phyloP scores from a whole-genome alignment of 1,284 basidiomycete species.

The Cryptococcus sp. region DNA sequence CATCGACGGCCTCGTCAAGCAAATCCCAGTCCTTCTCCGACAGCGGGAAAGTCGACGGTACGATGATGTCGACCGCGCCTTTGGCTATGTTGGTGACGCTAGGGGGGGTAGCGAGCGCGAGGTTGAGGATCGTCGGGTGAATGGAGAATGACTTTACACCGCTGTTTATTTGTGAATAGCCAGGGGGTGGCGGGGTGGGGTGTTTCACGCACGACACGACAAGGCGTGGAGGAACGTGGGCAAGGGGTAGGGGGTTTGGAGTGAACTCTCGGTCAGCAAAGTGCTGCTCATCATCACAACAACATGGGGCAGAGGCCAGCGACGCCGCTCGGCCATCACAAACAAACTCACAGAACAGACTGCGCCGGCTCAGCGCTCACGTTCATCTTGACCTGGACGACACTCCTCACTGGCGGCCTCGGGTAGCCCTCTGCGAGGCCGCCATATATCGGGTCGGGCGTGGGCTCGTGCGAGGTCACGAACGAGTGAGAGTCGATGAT shows the following conservation, averaged over 20 bases:
- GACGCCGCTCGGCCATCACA: neutral
- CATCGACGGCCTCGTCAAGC: slow-evolving; percentile 67
- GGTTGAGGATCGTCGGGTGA: slow-evolving; percentile 36
- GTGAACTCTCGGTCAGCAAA: no score
- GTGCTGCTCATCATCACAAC: no score
- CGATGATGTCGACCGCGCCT: slow-evolving; percentile 41
- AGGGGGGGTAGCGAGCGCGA: slow-evolving; percentile 26
- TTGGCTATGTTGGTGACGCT: slow-evolving; percentile 31
- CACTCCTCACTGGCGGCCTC: slow-evolving; percentile 22
- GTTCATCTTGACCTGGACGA: slow-evolving; percentile 33
- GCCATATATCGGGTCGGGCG: slow-evolving; percentile 17
- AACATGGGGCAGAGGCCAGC: neutral
- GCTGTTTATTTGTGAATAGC: slow-evolving; percentile 1
- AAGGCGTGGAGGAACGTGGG: no score
- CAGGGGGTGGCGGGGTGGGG: neutral
- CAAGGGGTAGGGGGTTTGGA: no score
- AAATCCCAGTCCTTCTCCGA: slow-evolving; percentile 62
- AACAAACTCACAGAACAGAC: slow-evolving; percentile 18
- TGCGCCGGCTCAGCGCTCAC: slow-evolving; percentile 20
- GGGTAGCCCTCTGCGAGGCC: slow-evolving; percentile 17
- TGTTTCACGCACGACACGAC: neutral
- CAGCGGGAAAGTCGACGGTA: slow-evolving; percentile 32
- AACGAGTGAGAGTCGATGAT: slow-evolving; percentile 42
- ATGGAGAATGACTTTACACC: slow-evolving; percentile 32
- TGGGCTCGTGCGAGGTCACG: slow-evolving; percentile 10